Evolutionary conservation across 2,329 filamentous ascomycete genomes (phyloP).

Genomic region (Xylaria sp.): DNA sequence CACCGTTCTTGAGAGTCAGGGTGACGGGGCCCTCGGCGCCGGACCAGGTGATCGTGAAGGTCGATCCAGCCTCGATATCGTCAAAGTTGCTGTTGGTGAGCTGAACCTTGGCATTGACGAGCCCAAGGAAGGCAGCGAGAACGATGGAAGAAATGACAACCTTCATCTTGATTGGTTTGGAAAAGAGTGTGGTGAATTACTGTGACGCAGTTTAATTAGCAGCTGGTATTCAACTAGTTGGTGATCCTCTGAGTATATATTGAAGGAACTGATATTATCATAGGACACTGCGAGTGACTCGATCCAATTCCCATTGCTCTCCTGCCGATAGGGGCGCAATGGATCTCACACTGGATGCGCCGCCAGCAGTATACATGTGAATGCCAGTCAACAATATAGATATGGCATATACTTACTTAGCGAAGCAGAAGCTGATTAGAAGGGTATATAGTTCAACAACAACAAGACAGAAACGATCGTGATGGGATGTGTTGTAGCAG

Average conservation of each 20-base stretch:
- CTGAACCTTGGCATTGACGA: constrained; percentile 47
- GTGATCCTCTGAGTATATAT: neutral
- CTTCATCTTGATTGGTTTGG: constrained; percentile 49
- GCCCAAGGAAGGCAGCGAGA: constrained; percentile 48
- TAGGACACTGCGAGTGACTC: neutral
- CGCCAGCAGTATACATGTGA: neutral
- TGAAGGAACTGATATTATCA: neutral
- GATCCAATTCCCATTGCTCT: neutral
- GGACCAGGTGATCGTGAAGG: constrained; percentile 58
- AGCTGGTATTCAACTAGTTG: neutral
- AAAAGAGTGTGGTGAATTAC: constrained; percentile 35
- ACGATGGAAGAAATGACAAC: constrained; percentile 43
- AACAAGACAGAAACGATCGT: constrained; percentile 28
- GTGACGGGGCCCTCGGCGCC: constrained; percentile 55
- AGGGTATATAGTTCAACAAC: constrained; percentile 26
- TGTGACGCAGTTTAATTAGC: constrained; percentile 19
- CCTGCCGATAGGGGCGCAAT: neutral
- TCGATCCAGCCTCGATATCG: constrained; percentile 51
- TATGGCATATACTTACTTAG: constrained; percentile 40
- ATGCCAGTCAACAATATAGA: neutral
- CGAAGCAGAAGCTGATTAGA: constrained; percentile 25
- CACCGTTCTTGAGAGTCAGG: constrained; percentile 55
- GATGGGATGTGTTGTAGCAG: constrained; percentile 16
- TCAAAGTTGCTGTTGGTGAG: constrained; percentile 52
- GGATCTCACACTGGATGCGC: constrained; percentile 6